A percentile compares a stretch with the other conserved stretches of the same genome.
Conservation (phyloP, 1,284 basidiomycete genomes). For the Pseudozyma hubeiensis region DNA sequence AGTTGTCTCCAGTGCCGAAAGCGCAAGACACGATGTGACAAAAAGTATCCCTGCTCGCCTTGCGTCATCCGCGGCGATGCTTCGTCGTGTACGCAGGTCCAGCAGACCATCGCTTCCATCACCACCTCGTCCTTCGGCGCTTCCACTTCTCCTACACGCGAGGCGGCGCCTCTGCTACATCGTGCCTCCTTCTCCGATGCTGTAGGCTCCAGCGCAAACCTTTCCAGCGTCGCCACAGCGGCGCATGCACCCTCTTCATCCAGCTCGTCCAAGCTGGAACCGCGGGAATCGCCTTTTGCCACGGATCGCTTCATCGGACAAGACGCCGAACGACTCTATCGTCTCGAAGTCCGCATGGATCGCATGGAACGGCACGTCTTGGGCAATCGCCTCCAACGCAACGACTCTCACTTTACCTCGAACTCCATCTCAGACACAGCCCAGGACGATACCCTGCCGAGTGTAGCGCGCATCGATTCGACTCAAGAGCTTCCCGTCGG, state of each 20-base stretch:
- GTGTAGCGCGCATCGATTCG: conserved; percentile 9
- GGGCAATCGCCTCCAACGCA: conserved; percentile 1
- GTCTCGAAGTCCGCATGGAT: conserved; percentile 40
- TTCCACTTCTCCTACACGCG: conserved; percentile 23
- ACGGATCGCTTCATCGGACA: conserved; percentile 33
- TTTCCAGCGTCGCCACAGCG: neutral
- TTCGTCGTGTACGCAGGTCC: conserved; percentile 39
- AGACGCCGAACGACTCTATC: conserved; percentile 37
- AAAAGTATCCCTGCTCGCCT: conserved; percentile 47
- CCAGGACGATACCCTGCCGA: conserved; percentile 15
- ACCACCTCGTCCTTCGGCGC: conserved; percentile 19
- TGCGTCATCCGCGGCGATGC: conserved; percentile 46
- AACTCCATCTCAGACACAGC: conserved; percentile 2
- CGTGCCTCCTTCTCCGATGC: conserved; percentile 19
- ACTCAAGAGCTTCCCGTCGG: conserved; percentile 25
- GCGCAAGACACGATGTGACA: conserved; percentile 49
- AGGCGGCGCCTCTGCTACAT: conserved; percentile 12
- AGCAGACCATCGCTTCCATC: conserved; percentile 49
- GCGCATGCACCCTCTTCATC: conserved; percentile 14
- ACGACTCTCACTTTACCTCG: conserved; percentile 16
- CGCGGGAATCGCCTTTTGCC: conserved; percentile 13
- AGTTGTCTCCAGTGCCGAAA: conserved; percentile 50
- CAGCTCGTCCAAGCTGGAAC: conserved; percentile 24
- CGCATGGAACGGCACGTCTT: conserved; percentile 29
- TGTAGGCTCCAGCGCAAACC: neutral